These are phyloP conservation scores for Noccaea caerulescens DNA, from an alignment of 345 rosid genomes.

Conservation along the genomic window DNA sequence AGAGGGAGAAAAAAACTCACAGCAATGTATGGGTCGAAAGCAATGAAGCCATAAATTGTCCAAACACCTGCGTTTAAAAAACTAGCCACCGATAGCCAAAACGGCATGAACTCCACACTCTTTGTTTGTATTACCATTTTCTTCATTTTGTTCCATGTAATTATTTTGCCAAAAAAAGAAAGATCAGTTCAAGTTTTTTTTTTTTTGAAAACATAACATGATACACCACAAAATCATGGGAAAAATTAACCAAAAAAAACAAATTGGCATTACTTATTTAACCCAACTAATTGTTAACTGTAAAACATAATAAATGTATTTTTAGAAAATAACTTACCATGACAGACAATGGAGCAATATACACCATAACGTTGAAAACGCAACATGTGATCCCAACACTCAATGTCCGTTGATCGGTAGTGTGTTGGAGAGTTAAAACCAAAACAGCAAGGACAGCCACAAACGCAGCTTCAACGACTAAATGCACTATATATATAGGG, in stretches of 20 bases:
- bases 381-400: conserved; percentile 69
- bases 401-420: conserved; percentile 50
- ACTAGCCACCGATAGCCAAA: conserved; percentile 67
- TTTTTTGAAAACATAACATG: no score
- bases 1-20: conserved; percentile 43
- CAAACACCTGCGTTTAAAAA: conserved; percentile 71
- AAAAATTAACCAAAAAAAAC: no score
- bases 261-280: no score
- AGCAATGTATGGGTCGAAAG: conserved; percentile 67
- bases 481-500: conserved; percentile 68
- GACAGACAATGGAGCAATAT: conserved; percentile 78
- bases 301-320: no score
- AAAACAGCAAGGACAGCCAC: conserved; percentile 41
- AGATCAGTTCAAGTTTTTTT: no score
- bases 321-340: conserved; percentile 55
- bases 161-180: not conserved
- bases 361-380: conserved; percentile 73
- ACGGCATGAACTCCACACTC: conserved; percentile 95
- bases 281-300: no score
- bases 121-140: conserved; percentile 78
- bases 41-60: conserved; percentile 72
- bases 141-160: conserved; percentile 48
- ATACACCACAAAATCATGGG: not conserved
- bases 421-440: conserved; percentile 57
- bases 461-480: conserved; percentile 51